phyloP scores from a whole-genome alignment of 1,284 basidiomycete genomes.

The Pterulicium gracile region DNA sequence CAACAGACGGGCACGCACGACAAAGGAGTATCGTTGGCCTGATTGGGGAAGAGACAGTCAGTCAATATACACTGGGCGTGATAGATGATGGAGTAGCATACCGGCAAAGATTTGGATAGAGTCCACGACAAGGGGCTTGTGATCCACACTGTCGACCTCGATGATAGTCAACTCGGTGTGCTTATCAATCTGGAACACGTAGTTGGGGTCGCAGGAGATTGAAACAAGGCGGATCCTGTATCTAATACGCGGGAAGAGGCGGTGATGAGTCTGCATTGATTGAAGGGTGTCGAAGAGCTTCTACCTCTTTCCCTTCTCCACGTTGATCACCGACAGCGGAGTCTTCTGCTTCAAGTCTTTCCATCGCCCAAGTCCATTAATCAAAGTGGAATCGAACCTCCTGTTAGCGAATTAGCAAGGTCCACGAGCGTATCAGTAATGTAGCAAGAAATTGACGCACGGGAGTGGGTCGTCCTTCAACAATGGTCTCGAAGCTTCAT shows the following conservation, averaged over 20 bases:
- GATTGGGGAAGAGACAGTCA: conserved; percentile 14
- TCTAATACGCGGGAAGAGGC: not conserved
- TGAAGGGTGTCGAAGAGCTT: not conserved
- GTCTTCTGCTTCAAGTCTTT: not conserved
- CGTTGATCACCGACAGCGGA: not conserved
- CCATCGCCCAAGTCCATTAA: not conserved
- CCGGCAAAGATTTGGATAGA: conserved; percentile 23
- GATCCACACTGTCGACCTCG: conserved; percentile 14
- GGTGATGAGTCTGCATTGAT: not conserved
- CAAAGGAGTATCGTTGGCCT: conserved; percentile 27
- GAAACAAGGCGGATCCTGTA: conserved; percentile 13
- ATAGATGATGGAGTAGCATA: conserved; percentile 24
- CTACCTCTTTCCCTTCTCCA: conserved; percentile 1
- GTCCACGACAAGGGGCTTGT: conserved; percentile 21
- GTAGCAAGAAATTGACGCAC: too few species aligned
- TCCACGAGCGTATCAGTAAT: too few species aligned
- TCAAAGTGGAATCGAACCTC: not conserved
- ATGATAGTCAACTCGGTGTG: conserved; percentile 13
- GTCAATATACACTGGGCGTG: conserved; percentile 20
- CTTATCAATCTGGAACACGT: not conserved
- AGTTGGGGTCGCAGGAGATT: conserved; percentile 9
- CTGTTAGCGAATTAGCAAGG: too few species aligned
- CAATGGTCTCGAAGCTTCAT: too few species aligned
- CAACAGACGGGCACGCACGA: conserved; percentile 11
- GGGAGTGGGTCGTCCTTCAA: too few species aligned